Evolutionary conservation across 2,329 filamentous ascomycete species (phyloP), one percentile per base, ranked within the genome.

Genomic region (Cadophora luteo-olivacea): DNA sequence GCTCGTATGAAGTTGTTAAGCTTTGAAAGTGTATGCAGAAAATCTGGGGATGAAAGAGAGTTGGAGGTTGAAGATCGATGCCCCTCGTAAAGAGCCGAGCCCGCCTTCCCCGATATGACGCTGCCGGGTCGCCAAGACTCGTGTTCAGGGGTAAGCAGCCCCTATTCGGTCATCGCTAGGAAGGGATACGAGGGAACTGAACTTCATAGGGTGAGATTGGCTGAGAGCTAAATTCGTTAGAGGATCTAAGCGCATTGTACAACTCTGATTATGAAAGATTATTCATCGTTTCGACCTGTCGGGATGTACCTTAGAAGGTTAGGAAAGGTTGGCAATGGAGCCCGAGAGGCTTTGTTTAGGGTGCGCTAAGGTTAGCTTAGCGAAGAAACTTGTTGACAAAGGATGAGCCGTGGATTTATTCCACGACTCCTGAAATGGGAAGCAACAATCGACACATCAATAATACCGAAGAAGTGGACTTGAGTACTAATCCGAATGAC

Each of bases 151-250:
- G 57, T 38, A 60, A 41, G n/a, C n/a, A 6, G 6, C 5, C 57
- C 57, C n/a, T 38, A 38, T 38, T 38, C n/a, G 57, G 57, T 60
- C 32, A 58, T 38, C 54, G 55, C 55, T 58, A 22, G 36, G 29
- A 0, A 45, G 11, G 29, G 33, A 60, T 60, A 60, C 57, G 57
- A 60, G 55, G 33, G 24, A 22, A 36, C n/a, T 41, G 33, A 41
- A 38, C 33, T 29, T 60, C 33, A 60, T 25, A 45, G 57, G 33
- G 2, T 58, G 32, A n/a, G 6, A 24, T 24, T 11, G 33, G 1
- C 25, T 41, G 1, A 24, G 22, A 41, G 22, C 19, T n/a, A 19
- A 45, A 7, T 19, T 6, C 41, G 25, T 45, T 5, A 22, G 19
- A 1, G 32, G 33, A n/a, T 33, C 24, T n/a, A 58, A 58, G 16